Evolutionary conservation across 176 grass and related monocot genomes (phyloP), one percentile per base, ranked within the genome.

Genomic region (maize (Zea mays)): DNA sequence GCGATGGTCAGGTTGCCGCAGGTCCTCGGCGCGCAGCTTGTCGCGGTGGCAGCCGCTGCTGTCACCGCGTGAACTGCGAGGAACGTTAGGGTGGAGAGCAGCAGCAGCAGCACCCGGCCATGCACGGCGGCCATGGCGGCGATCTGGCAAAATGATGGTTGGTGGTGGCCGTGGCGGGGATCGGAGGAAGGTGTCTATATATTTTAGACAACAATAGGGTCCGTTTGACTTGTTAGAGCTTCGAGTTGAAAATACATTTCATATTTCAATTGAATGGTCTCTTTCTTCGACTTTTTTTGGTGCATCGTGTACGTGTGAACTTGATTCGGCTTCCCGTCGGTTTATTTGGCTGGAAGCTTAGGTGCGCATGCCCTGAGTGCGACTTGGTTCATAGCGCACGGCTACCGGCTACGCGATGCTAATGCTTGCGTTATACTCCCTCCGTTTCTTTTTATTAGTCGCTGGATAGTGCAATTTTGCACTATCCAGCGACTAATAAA

Each of bases 1-100:
- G 41, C 15, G 12, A 91, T 58, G 2, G 78, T 85, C 10, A 81
- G 45, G 82, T 88, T 88, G 46, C 89, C 88, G 76, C 88, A 90
- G 1, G 20, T 15, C 57, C 7, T 74, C 0, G 80, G 75, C 39
- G 55, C 10, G 55, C 88, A 87, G 64, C n/a, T 76, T 1, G 81
- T 14, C 33, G 69, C 65, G 4, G 64, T 48, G 0, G 73, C 73
- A 0, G 72, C 19, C 0, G 69, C 82, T 1, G 17, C 0, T 1
- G 80, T 20, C 19, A 4, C 8, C 0, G 3, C 10, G 13, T 65
- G 33, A 6, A 1, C 12, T 4, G 15, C 9, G 2, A 83, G 19
- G 7, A 36, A 67, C 10, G 62, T 0, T 0, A 73, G 6, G 55
- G 33, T 0, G 46, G 33, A 55, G 37, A 84, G 33, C 67, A 74